These are phyloP conservation scores for Lactarius hengduanensis DNA, from an alignment of 768 basidiomycete genomes.

Conservation along the genomic window DNA sequence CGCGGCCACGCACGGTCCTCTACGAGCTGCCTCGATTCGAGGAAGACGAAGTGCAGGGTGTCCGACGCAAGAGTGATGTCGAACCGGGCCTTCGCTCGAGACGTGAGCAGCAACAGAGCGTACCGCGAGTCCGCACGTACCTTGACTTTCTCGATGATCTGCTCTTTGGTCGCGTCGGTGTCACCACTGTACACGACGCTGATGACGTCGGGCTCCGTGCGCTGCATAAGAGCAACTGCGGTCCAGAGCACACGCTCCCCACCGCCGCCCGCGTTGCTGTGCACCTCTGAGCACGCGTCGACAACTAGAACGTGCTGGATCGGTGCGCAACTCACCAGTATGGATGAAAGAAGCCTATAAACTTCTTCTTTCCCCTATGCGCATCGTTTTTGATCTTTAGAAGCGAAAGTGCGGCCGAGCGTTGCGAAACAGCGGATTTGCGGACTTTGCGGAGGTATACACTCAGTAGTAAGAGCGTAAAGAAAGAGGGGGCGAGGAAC, in stretches of 20 bases:
- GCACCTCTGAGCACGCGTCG: slow-evolving; percentile 2
- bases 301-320: background rate
- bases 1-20: slow-evolving; percentile 81
- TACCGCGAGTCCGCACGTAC: slow-evolving; percentile 40
- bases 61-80: slow-evolving; percentile 66
- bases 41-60: slow-evolving; percentile 78
- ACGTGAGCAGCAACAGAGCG: background rate
- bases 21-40: slow-evolving; percentile 65
- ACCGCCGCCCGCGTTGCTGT: slow-evolving; percentile 92
- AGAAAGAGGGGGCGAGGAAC: background rate
- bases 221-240: slow-evolving; percentile 75
- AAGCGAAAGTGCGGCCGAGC: slow-evolving; percentile 1
- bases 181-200: slow-evolving; percentile 92
- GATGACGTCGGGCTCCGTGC: slow-evolving; percentile 59
- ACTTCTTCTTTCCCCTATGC: slow-evolving; percentile 28
- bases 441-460: background rate
- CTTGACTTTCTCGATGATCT: slow-evolving; percentile 80
- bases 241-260: slow-evolving; percentile 97
- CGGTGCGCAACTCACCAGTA: slow-evolving; percentile 67
- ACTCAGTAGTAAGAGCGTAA: background rate
- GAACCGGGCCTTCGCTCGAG: slow-evolving; percentile 62
- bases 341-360: slow-evolving; percentile 92
- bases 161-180: slow-evolving; percentile 69
- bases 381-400: slow-evolving; percentile 24
- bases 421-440: background rate